Evolutionary conservation across 352 stramenopile species (phyloP), one percentile per base, ranked within the genome.

Genomic region (Phytophthora ramorum): DNA sequence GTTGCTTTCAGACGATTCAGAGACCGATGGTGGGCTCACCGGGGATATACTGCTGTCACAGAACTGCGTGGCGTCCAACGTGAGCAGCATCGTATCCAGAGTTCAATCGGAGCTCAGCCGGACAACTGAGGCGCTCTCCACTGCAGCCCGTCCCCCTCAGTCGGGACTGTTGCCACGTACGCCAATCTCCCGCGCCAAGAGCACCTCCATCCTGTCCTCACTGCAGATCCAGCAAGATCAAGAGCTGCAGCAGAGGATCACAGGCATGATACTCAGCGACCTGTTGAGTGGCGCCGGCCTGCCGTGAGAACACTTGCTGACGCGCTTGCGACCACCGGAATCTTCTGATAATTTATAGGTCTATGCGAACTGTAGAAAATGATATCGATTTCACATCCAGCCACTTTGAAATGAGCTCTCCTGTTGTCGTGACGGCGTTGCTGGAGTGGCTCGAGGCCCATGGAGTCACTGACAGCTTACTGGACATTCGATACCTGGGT

Each of bases 401-500:
- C 48, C 28, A 58, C 41, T n/a, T 19, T 51, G 38, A 3, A 32
- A 81, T 81, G 73, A 72, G 46, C 45, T 71, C 58, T 44, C 55
- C 58, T 32, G 48, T 51, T n/a, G 64, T 71, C 4, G 64, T 82
- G 48, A 68, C 51, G 14, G 41, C 40, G 54, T 43, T 85, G n/a
- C 20, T 85, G 24, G 51, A 66, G 54, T 85, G 76, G 76, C 65
- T 85, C 45, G 46, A 76, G 48, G 24, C 55, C 37, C 40, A 80
- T 62, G 76, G 67, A 58, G 51, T 51, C 10, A 43, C 57, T 10
- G 64, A 76, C 32, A 73, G 19, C 19, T 64, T 71, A 37, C 53
- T 88, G 56, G 56, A 83, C 30, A 79, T 88, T 38, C 59, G 64
- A 19, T 85, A 84, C 56, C 43, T 84, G 6, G 63, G 69, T 24